phyloP scores from a whole-genome alignment of 768 basidiomycete species.

The Suillus variegatus region DNA sequence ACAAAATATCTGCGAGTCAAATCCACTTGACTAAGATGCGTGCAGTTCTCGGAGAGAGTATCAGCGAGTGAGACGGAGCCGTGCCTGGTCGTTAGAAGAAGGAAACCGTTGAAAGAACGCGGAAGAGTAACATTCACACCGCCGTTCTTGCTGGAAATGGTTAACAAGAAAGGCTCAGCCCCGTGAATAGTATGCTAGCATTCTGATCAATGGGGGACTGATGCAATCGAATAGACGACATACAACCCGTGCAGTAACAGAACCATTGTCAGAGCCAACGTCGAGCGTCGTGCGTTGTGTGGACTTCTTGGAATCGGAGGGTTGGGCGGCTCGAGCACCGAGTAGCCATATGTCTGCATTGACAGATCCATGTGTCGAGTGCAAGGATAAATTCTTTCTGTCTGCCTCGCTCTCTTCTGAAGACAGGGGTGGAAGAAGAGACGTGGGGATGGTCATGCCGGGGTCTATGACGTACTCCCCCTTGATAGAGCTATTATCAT shows the following conservation, averaged over 20 bases:
- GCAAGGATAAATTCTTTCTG: constrained; percentile 40
- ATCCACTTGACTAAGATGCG: constrained; percentile 24
- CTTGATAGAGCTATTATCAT: constrained; percentile 10
- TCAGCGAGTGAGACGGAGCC: constrained; percentile 20
- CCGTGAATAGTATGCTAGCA: constrained; percentile 18
- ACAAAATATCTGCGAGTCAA: constrained; percentile 24
- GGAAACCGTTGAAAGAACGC: constrained; percentile 22
- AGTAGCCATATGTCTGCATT: constrained; percentile 43
- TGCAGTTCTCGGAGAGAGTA: constrained; percentile 16
- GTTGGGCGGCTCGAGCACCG: constrained; percentile 13
- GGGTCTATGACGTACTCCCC: constrained; percentile 47
- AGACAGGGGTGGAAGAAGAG: constrained; percentile 40
- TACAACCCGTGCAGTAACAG: constrained; percentile 21
- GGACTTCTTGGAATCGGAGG: neutral
- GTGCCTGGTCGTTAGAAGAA: constrained; percentile 19
- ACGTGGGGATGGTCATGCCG: constrained; percentile 37
- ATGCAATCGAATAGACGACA: constrained; percentile 4
- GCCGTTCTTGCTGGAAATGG: constrained; percentile 14
- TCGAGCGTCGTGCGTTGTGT: constrained; percentile 21
- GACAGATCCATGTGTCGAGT: constrained; percentile 36
- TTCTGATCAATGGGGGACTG: neutral
- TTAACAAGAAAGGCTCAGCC: constrained; percentile 19
- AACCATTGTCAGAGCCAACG: constrained; percentile 19
- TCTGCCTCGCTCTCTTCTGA: constrained; percentile 37
- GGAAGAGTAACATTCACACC: constrained; percentile 19